Evolutionary conservation across 208 protist species (phyloP), one percentile per base, ranked within the genome.

Genomic region (Trypanosoma congolense): DNA sequence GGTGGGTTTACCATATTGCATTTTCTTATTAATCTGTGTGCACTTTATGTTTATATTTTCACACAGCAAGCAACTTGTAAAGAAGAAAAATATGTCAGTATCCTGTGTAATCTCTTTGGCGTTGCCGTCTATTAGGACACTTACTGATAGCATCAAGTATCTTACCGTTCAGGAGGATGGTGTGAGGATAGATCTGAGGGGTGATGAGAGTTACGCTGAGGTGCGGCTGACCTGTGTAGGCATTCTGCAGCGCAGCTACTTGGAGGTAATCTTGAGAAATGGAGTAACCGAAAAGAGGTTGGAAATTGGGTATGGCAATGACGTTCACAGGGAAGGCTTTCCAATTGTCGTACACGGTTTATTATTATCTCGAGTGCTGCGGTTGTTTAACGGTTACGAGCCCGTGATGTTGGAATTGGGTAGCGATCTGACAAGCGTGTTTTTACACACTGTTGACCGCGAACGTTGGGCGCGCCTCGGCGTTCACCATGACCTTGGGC

Each of bases 401-500:
- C 54, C 64, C 6, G 24, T 92, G 1, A 71, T 53, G 2, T 22
- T 92, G 21, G 71, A 81, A 42, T 48, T 86, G 3, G 30, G 36
- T 26, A 61, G 47, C 19, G 71, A 77, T 40, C 44, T 72, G 2
- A 65, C 64, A 16, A 78, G 46, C 55, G 33, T 80, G 0, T 56
- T 79, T 25, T 51, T 87, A n/a, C 70, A 76, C 45, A 60, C 79
- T 47, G 54, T 60, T 40, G 57, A 46, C 18, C 41, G 54, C 9
- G 71, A 77, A 21, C 59, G 64, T 26, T 56, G 61, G 4, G 57
- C 58, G 21, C 70, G 73, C 67, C 56, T 90, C 4, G 65, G 68
- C 14, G 76, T 61, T 18, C 30, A 85, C 28, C 75, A 86, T 65
- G 74, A 86, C 49, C 72, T 91, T 33, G 77, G 79, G 3, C 83